Percentiles rank a stretch among this genome's conserved stretches.
Evolutionary conservation across 805 yeast species (phyloP).

Genomic region (Starmera caribaea): DNA sequence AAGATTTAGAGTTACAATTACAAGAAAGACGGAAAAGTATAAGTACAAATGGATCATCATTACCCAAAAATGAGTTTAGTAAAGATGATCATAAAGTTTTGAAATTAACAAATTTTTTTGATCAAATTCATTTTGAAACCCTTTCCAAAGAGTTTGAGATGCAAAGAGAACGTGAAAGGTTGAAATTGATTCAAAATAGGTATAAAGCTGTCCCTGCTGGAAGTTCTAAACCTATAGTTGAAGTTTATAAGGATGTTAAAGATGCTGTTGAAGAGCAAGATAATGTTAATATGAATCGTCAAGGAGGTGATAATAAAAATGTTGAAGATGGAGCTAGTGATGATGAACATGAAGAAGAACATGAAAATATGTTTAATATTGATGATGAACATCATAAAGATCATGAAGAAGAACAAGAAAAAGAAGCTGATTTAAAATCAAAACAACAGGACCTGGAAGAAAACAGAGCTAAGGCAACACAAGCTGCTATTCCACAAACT

Average conservation of each 20-base stretch:
- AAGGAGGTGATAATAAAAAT: slow-evolving; percentile 2
- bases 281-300: slow-evolving; percentile 11
- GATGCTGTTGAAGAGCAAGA: slow-evolving; percentile 70
- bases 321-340: slow-evolving; percentile 6
- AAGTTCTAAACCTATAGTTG: slow-evolving; percentile 79
- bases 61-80: slow-evolving; percentile 6
- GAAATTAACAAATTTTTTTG: slow-evolving; percentile 57
- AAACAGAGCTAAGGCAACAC: slow-evolving; percentile 6
- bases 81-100: slow-evolving; percentile 39
- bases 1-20: slow-evolving; percentile 17
- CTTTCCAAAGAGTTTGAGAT: slow-evolving; percentile 77
- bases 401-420: slow-evolving; percentile 3
- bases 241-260: slow-evolving; percentile 76
- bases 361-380: background rate
- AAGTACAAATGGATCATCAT: slow-evolving; percentile 1
- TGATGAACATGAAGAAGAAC: slow-evolving; percentile 3
- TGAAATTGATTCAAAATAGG: slow-evolving; percentile 47
- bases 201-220: slow-evolving; percentile 63
- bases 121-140: slow-evolving; percentile 70
- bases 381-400: slow-evolving; percentile 1
- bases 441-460: slow-evolving; percentile 3
- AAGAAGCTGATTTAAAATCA: slow-evolving; percentile 4
- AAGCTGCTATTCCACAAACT: slow-evolving; percentile 27
- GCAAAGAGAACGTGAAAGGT: slow-evolving; percentile 74
- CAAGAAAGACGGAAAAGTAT: slow-evolving; percentile 17